Evolutionary conservation across 768 basidiomycete species (phyloP), one percentile per base, ranked within the genome.

Genomic region (Pulveroboletus frians): DNA sequence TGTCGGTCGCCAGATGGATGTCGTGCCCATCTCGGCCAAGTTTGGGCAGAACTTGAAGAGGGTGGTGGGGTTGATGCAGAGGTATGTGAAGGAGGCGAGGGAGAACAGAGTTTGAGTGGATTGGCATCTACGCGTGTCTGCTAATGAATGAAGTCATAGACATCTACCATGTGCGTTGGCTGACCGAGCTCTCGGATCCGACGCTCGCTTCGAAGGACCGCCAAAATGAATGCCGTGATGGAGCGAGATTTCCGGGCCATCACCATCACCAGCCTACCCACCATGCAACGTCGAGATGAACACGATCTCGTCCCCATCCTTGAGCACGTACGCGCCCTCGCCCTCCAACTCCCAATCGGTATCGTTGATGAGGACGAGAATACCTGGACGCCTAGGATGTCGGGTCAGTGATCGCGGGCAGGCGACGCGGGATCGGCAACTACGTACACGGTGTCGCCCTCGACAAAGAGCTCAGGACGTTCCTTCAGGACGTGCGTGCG

Each of bases 291-390:
- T 97, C 18, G 92, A 95, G 52, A 99, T 98, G 67, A 99, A 95
- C 14, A 97, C 91, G 53, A 98, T 79, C 70, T 94, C 90, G 64
- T 99, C 96, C 0, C 79, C 76, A 29, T 83, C 72, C 64, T 86
- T 71, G 49, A 98, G 70, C 53, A 71, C 73, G 64, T 95, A 96
- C 6, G 88, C 84, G 18, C 90, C 84, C 66, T 97, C 95, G 30
- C 92, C 92, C 65, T 97, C 95, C 6, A 98, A 74, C 67, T 98
- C 94, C 95, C 95, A 97, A 60, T 98, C 95, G 1, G 90, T 90
- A 59, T 95, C 90, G 61, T 98, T 98, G 46, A 99, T 81, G n/a
- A 99, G 75, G 4, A 98, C 95, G 3, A 99, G 74, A 32, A 99
- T 96, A 0, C 96, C 96, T 0, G 96, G 96, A 9, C 96, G 92